Percentiles rank a stretch among this genome's conserved stretches.
Conservation (phyloP, 805 yeast genomes). For the Blastobotrys parvus region DNA sequence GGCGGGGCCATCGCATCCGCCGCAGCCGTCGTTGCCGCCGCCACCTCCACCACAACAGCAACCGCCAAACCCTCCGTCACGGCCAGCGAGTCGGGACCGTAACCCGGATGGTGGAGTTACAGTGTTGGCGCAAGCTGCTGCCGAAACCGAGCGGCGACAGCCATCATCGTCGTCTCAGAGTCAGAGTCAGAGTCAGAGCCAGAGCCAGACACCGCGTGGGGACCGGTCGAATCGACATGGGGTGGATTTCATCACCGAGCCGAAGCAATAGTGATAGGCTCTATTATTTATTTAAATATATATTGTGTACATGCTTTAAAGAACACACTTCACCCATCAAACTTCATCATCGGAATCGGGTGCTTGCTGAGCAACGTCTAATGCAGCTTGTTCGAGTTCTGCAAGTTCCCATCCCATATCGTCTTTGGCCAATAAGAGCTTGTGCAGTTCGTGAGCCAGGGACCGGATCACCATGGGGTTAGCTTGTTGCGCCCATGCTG, state of each 20-base stretch:
- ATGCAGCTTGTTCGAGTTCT: constrained; percentile 17
- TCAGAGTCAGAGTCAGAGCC: too few species aligned
- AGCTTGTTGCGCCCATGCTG: constrained; percentile 60
- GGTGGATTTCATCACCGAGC: constrained; percentile 18
- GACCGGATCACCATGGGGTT: constrained; percentile 50
- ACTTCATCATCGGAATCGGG: background rate
- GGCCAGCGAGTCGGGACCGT: background rate
- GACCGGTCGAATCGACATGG: constrained; percentile 16
- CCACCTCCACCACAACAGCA: background rate
- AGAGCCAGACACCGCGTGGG: too few species aligned
- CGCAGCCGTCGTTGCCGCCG: background rate
- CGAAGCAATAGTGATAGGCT: background rate
- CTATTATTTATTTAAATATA: too few species aligned
- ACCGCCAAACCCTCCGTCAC: background rate
- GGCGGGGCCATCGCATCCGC: background rate
- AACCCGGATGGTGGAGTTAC: constrained; percentile 1
- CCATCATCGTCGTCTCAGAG: constrained; percentile 2
- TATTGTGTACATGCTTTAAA: too few species aligned
- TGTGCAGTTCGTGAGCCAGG: constrained; percentile 55
- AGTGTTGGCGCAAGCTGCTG: constrained; percentile 4
- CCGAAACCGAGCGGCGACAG: constrained; percentile 4
- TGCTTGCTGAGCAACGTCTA: background rate
- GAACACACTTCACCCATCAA: too few species aligned
- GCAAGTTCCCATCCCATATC: constrained; percentile 20
- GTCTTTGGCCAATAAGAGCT: constrained; percentile 17